Conservation (phyloP, 2,329 filamentous ascomycete genomes). For the Talaromyces rugulosus region DNA sequence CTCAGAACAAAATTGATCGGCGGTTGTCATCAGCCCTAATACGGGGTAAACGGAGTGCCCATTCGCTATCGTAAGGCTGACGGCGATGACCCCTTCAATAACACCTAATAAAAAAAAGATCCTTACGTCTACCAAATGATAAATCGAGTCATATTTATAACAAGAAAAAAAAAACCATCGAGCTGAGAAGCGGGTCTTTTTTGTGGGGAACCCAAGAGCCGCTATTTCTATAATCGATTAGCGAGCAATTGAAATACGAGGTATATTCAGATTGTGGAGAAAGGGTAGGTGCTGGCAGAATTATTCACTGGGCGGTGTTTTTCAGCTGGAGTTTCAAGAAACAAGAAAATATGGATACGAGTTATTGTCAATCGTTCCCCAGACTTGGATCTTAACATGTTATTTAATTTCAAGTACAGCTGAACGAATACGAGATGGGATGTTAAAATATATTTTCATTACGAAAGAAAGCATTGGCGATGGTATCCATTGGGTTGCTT, state of each 20-base stretch:
- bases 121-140: background rate
- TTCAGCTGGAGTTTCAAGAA: background rate
- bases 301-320: background rate
- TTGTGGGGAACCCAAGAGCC: background rate
- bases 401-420: background rate
- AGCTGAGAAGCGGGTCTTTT: background rate
- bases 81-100: background rate
- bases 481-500: background rate
- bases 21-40: background rate
- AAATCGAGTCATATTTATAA: background rate
- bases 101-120: background rate
- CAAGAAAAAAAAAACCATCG: background rate
- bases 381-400: background rate
- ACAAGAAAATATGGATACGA: background rate
- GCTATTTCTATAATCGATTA: background rate
- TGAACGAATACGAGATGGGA: background rate
- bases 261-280: background rate
- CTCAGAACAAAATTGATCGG: background rate
- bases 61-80: background rate
- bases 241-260: background rate
- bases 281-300: background rate
- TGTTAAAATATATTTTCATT: background rate
- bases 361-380: background rate
- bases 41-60: background rate
- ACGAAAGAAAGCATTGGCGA: background rate